A percentile compares a stretch with the other conserved stretches of the same genome.
Conservation (phyloP, 2,329 filamentous ascomycete species). For the Zymoseptoria crescenta region DNA sequence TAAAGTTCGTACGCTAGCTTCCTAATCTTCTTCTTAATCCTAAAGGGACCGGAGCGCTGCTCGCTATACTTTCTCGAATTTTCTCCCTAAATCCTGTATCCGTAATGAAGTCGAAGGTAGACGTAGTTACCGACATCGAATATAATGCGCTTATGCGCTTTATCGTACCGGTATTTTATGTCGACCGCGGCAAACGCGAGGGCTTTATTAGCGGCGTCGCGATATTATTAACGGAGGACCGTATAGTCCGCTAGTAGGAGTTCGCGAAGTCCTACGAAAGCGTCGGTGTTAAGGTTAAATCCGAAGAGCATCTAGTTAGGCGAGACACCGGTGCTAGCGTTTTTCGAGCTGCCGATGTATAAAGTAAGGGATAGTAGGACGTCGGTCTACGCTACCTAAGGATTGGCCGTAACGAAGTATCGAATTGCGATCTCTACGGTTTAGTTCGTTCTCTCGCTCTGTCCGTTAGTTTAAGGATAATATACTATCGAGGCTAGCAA, state of each 20-base stretch:
- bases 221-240: not conserved
- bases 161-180: slow-evolving; percentile 3
- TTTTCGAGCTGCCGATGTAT: not conserved
- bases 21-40: too few relatives aligned
- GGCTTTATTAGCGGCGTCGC: too few relatives aligned
- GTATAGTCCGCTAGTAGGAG: not conserved
- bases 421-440: slow-evolving; percentile 6
- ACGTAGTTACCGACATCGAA: not conserved
- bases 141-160: not conserved
- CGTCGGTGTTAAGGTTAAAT: not conserved
- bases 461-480: slow-evolving; percentile 1
- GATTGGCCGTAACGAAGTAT: slow-evolving; percentile 2
- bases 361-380: not conserved
- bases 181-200: too few relatives aligned
- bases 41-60: too few relatives aligned
- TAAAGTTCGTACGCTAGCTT: too few relatives aligned
- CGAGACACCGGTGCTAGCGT: not conserved
- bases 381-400: not conserved
- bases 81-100: too few relatives aligned
- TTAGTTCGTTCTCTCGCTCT: slow-evolving; percentile 4
- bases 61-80: too few relatives aligned
- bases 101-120: too few relatives aligned
- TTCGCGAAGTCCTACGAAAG: not conserved
- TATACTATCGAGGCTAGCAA: slow-evolving; percentile 3
- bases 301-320: not conserved